Evolutionary conservation across 2,329 filamentous ascomycete genomes (phyloP), one percentile per base, ranked within the genome.

Genomic region (Colletotrichum orbiculare): DNA sequence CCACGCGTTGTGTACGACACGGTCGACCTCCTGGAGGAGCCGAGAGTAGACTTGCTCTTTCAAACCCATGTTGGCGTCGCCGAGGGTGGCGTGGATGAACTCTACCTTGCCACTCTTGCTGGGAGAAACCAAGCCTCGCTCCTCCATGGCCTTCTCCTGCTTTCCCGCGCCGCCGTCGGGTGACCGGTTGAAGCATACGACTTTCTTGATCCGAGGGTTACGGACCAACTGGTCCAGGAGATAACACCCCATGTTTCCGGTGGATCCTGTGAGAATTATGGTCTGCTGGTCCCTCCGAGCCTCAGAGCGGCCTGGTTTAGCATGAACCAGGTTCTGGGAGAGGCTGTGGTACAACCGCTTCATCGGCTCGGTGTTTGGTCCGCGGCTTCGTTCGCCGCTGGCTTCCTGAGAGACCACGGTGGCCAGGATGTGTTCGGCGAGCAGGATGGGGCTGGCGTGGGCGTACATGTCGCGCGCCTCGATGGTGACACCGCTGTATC

Each of bases 1-100:
- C 73, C 73, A 76, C 11, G 83, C 83, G 67, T 83, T 86, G 73
- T 87, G 85, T 52, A 85, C 80, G 15, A 86, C 72, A 9, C 78
- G 77, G 54, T 84, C 82, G 0, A 76, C 77, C 0, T 80, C 73
- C 8, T 70, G 56, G 4, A 80, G 71, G 2, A 85, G 37, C 6
- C 62, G 62, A 2, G 46, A 54, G 11, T 59, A 59, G 6, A 64
- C 60, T 6, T 52, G 47, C 7, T 45, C n/a, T 2, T 49, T 33
- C 13, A 66, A 39, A 1, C 64, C 64, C 60, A 66, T 46, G 4
- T 59, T 58, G 9, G 43, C 33, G 25, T 59, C 37, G 1, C 52
- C 34, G 7, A 66, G 43, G 8, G 38, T 59, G 35, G 60, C 38
- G 15, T 64, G 64, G 81, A 82, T 81, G 83, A 86, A 7, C 2